A percentile compares a stretch with the other conserved stretches of the same genome.
phyloP scores from a whole-genome alignment of 2,329 filamentous ascomycete genomes.

The Cylindrodendrum hubeiense region DNA sequence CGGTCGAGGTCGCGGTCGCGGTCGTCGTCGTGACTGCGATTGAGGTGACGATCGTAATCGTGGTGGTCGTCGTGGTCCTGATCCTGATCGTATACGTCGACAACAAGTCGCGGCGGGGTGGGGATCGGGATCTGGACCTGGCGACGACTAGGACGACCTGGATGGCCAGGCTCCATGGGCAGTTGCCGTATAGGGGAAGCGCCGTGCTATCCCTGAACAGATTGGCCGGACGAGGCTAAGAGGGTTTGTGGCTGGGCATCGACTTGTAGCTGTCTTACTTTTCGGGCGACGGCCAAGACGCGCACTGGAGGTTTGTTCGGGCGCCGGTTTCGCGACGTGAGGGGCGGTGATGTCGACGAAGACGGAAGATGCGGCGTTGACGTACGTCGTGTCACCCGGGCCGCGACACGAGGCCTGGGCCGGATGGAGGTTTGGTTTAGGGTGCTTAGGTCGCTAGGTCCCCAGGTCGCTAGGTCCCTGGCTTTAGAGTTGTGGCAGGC shows the following conservation, averaged over 20 bases:
- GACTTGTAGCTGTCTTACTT: neutral
- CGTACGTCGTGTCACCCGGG: constrained; percentile 4
- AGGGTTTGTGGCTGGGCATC: constrained; percentile 7
- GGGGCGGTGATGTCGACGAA: neutral
- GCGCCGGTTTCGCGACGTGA: neutral
- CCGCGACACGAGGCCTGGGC: neutral
- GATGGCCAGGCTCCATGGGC: constrained; percentile 30
- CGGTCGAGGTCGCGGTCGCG: constrained; percentile 6
- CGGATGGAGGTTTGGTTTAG: constrained; percentile 11
- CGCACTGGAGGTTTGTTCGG: neutral
- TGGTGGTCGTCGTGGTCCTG: constrained; percentile 1
- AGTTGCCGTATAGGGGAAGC: constrained; percentile 19
- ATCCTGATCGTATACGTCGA: constrained; percentile 33
- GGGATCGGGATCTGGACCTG: constrained; percentile 32
- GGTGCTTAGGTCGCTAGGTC: constrained; percentile 2
- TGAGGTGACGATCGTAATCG: constrained; percentile 23
- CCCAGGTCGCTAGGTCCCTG: neutral
- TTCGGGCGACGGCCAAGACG: neutral
- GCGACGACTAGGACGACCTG: constrained; percentile 37
- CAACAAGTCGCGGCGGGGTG: constrained; percentile 43
- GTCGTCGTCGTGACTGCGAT: constrained; percentile 29
- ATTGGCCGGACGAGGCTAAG: constrained; percentile 8
- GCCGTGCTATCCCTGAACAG: constrained; percentile 12
- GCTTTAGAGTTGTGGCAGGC: neutral
- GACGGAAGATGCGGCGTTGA: constrained; percentile 4